Evolutionary conservation across 768 basidiomycete genomes (phyloP).

Genomic region (Termitomyces sp.): DNA sequence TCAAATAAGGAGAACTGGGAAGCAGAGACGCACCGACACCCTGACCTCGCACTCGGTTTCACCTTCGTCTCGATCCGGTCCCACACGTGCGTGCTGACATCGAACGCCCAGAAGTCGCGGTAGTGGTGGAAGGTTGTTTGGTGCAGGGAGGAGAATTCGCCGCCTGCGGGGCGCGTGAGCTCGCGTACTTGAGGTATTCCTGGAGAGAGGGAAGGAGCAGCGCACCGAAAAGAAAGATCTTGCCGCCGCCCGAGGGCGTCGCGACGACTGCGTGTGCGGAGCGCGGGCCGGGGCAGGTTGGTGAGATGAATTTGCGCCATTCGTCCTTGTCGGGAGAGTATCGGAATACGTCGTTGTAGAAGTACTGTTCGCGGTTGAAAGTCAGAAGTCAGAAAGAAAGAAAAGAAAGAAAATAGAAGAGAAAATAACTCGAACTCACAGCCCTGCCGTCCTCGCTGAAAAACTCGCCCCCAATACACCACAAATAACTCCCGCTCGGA

Average conservation of each 20-base stretch:
- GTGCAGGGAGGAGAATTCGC: conserved; percentile 81
- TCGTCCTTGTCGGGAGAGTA: conserved; percentile 87
- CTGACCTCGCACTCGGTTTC: conserved; percentile 75
- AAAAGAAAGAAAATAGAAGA: too few species aligned
- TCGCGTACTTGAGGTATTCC: not conserved
- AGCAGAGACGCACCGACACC: conserved; percentile 59
- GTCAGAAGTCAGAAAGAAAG: too few species aligned
- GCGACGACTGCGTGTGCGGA: conserved; percentile 83
- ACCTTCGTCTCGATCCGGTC: conserved; percentile 86
- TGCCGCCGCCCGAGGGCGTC: conserved; percentile 76
- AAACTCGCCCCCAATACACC: conserved; percentile 84
- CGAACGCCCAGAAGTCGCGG: conserved; percentile 87
- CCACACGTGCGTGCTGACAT: conserved; percentile 76
- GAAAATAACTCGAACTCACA: conserved; percentile 31
- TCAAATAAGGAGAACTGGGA: not conserved
- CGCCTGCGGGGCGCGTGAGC: conserved; percentile 40
- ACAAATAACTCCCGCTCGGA: conserved; percentile 77
- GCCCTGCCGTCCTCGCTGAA: conserved; percentile 85
- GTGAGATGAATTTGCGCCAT: conserved; percentile 84
- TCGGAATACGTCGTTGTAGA: conserved; percentile 85
- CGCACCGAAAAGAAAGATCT: conserved; percentile 77
- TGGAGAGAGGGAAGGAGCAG: not conserved
- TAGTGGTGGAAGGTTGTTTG: conserved; percentile 89
- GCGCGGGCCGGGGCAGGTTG: conserved; percentile 82
- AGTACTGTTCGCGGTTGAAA: too few species aligned